These are phyloP conservation scores for Ogataea methanolica DNA, from an alignment of 805 yeast genomes.

Conservation along the genomic window DNA sequence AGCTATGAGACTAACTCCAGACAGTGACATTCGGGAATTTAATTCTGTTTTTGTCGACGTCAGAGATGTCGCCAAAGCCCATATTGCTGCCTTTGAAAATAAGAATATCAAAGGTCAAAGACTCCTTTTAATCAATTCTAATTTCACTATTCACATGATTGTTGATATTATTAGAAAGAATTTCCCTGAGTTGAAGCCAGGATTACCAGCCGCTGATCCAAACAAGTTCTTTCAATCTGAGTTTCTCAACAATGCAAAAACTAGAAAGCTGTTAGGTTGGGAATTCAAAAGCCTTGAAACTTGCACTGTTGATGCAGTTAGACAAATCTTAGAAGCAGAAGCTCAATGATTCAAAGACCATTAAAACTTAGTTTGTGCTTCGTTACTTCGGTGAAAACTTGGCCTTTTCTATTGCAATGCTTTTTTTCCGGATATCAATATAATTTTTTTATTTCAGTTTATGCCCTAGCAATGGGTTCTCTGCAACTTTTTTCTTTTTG, in stretches of 20 bases:
- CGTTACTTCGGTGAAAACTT: too few relatives aligned
- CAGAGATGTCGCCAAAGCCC: constrained; percentile 43
- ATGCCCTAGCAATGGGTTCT: too few relatives aligned
- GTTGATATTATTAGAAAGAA: constrained; percentile 32
- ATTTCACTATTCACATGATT: constrained; percentile 27
- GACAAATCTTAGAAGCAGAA: not conserved
- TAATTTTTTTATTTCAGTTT: too few relatives aligned
- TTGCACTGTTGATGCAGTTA: constrained; percentile 36
- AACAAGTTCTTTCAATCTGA: constrained; percentile 9
- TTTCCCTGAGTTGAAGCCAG: constrained; percentile 35
- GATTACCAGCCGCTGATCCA: constrained; percentile 42
- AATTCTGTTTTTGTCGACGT: constrained; percentile 26
- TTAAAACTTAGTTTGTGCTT: too few relatives aligned
- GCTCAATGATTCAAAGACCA: too few relatives aligned
- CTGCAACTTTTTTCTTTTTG: too few relatives aligned
- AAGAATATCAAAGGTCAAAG: constrained; percentile 26
- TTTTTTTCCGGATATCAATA: too few relatives aligned
- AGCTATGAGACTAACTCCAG: constrained; percentile 20
- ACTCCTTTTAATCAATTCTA: constrained; percentile 20
- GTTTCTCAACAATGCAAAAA: constrained; percentile 2
- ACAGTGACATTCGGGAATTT: constrained; percentile 1
- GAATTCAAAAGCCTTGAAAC: constrained; percentile 34
- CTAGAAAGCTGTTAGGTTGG: constrained; percentile 25
- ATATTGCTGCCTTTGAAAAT: constrained; percentile 28
- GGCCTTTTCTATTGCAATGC: too few relatives aligned